Percentiles rank a stretch among this genome's conserved stretches.
phyloP scores from a whole-genome alignment of 2,329 filamentous ascomycete genomes.

The Penicillium sp. region DNA sequence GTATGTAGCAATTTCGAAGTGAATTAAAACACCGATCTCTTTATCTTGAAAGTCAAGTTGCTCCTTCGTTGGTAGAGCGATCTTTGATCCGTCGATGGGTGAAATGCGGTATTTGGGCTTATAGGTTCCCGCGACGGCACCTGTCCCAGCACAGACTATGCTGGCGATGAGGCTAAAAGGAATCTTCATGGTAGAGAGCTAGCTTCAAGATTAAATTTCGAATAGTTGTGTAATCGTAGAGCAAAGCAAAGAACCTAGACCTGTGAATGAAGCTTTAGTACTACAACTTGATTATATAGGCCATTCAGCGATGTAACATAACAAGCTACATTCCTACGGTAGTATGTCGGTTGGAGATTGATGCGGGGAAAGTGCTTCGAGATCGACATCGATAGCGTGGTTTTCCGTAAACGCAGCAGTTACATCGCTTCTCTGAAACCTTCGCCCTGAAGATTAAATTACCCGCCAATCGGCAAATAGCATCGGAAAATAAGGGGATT shows the following conservation, averaged over 20 bases:
- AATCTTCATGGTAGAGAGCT: not conserved
- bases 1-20: constrained; percentile 14
- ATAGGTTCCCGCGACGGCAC: constrained; percentile 1
- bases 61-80: constrained; percentile 13
- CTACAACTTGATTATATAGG: not conserved
- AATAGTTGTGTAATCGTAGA: not conserved
- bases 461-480: constrained; percentile 1
- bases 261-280: not conserved
- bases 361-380: not conserved
- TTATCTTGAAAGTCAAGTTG: constrained; percentile 14
- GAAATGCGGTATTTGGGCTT: constrained; percentile 13
- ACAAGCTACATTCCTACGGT: not conserved
- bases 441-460: not conserved
- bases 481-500: not conserved
- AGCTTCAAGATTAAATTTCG: not conserved
- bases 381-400: not conserved
- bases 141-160: not conserved
- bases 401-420: not conserved
- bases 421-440: not conserved
- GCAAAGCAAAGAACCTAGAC: no score
- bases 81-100: constrained; percentile 13
- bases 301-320: not conserved
- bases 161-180: not conserved
- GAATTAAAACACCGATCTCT: constrained; percentile 14
- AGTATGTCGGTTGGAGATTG: constrained; percentile 1